Base-by-base conservation (phyloP, 169 alveolate species). In the Plasmodium knowlesi region DNA sequence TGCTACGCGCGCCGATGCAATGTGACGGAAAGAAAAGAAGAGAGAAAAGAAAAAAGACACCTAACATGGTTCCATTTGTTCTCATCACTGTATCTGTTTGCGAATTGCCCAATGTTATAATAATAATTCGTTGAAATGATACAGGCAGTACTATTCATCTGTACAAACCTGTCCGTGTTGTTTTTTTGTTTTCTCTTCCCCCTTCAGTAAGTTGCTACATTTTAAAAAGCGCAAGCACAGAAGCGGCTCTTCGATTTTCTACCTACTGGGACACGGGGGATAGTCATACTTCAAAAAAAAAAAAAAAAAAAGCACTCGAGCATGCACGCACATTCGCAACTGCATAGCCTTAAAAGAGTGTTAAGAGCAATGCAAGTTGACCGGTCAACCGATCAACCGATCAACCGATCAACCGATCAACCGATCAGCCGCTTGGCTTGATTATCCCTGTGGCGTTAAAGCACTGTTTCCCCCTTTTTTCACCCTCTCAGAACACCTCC, bases 131-230 rank as follows among this genome's bases (percentile, higher is more conserved):
- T 25, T 3, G 76, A 28, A 22, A 67, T 67, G 30, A 5, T 25
- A 25, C 28, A 3, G 1, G 8, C 32, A 9, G 22, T 41, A 10
- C 32, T 57, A 28, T 54, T 12, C 67, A 85, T 50, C 12, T 32
- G 32, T 50, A 50, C 14, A 50, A 16, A 43, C 25, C 61, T 50
- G 32, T 41, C 41, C 61, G 14, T 85, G 4, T 39, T 39, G 46
- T 39, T 3, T 39, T 2, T 39, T 9, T 53, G 32, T 14, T 53
- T 74, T 50, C 30, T n/a, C 8, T 61, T 28, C 14, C 81, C 54
- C 67, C 50, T 89, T 78, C 82, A 89, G 94, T 89, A 89, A 89
- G 89, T 79, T 89, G 94, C 43, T 89, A 89, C 50, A 89, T 89
- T 89, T 89, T 89, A 70, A 89, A 89, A 53, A 89, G 72, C 22